These are phyloP conservation scores for Buddleja alternifolia DNA, from an alignment of 257 asterid species.

Conservation along the genomic window DNA sequence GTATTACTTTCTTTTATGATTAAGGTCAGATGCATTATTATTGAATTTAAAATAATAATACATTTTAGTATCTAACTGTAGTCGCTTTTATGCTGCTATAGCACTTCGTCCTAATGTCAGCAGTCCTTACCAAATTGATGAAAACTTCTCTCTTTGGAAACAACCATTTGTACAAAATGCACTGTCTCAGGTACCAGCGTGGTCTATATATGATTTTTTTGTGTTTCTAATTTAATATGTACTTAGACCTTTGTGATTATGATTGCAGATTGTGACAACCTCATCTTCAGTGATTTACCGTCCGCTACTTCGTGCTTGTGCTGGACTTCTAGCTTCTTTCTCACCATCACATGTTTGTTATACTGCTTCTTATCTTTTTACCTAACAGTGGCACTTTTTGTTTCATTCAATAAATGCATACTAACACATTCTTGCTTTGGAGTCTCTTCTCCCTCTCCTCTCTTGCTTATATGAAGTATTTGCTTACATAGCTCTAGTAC, in stretches of 20 bases:
- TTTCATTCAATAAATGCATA: constrained; percentile 21
- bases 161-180: constrained; percentile 82
- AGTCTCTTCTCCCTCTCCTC: constrained; percentile 2
- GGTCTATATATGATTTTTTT: constrained; percentile 19
- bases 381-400: constrained; percentile 30
- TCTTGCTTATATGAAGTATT: constrained; percentile 18
- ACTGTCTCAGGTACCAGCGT: constrained; percentile 68
- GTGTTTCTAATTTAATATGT: constrained; percentile 21
- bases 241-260: constrained; percentile 32
- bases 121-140: constrained; percentile 71
- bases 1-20: not conserved
- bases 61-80: constrained; percentile 1
- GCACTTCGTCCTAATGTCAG: constrained; percentile 91
- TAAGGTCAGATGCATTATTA: constrained; percentile 3
- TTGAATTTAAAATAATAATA: constrained; percentile 21
- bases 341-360: constrained; percentile 90
- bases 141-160: constrained; percentile 85
- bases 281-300: constrained; percentile 72
- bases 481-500: constrained; percentile 1
- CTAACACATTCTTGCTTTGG: constrained; percentile 23
- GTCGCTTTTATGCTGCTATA: constrained; percentile 44
- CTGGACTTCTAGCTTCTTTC: constrained; percentile 91
- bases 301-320: constrained; percentile 88
- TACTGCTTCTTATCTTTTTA: constrained; percentile 34
- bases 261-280: constrained; percentile 84